These are phyloP conservation scores for Trichoderma breve DNA, from an alignment of 2,329 filamentous ascomycete genomes.

Conservation along the genomic window DNA sequence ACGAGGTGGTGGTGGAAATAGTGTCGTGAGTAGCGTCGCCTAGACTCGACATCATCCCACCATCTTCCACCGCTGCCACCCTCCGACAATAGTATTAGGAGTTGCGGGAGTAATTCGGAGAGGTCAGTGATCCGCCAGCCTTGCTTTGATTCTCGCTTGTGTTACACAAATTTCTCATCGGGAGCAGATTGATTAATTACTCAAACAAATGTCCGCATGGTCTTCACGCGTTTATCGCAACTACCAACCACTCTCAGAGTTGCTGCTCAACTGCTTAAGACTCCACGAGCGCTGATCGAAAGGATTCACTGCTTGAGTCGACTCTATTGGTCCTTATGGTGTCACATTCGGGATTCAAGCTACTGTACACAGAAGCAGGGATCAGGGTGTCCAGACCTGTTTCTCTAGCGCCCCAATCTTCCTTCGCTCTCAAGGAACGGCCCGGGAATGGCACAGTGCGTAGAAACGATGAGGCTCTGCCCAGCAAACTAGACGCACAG, in stretches of 20 bases:
- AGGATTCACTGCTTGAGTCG: background rate
- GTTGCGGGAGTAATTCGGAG: background rate
- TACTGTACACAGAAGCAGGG: background rate
- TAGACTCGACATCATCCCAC: background rate
- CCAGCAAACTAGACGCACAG: background rate
- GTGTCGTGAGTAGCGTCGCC: constrained; percentile 6
- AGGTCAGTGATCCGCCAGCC: background rate
- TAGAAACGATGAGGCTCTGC: constrained; percentile 8
- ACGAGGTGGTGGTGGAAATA: background rate
- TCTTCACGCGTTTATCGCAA: background rate
- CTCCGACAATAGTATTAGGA: background rate
- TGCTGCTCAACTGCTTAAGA: background rate
- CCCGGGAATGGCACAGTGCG: constrained; percentile 10
- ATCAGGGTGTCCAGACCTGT: background rate
- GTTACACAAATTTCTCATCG: background rate
- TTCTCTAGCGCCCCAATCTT: background rate
- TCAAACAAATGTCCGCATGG: background rate
- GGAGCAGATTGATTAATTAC: background rate
- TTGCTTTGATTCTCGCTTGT: background rate
- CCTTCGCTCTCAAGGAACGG: constrained; percentile 10
- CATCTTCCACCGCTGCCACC: background rate
- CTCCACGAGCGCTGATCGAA: background rate
- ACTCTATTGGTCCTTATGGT: background rate
- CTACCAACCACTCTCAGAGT: background rate
- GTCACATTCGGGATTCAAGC: background rate